Percentiles rank a stretch among this genome's conserved stretches.
These are phyloP conservation scores for Cotoneaster glaucophyllus DNA, from an alignment of 306 rosid species.

Conservation along the genomic window DNA sequence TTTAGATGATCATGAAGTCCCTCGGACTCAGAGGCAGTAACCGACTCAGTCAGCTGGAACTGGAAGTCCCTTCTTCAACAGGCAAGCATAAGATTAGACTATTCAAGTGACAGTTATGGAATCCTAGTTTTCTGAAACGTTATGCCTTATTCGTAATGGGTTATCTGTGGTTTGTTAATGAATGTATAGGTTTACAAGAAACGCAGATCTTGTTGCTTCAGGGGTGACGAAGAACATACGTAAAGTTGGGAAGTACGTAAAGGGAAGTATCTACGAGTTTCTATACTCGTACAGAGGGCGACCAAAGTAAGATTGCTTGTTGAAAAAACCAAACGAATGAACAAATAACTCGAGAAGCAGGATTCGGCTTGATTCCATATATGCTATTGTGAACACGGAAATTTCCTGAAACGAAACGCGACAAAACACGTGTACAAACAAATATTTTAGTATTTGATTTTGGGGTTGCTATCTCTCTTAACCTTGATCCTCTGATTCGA, in stretches of 20 bases:
- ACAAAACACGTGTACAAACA: too few relatives aligned
- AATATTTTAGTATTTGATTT: too few relatives aligned
- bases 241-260: constrained; percentile 8
- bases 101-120: background rate
- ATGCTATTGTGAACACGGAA: too few relatives aligned
- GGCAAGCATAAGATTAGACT: background rate
- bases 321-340: background rate
- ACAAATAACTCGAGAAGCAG: background rate
- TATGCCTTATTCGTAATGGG: background rate
- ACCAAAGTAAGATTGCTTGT: background rate
- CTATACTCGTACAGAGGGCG: background rate
- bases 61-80: background rate
- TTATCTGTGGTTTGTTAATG: background rate
- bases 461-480: too few relatives aligned
- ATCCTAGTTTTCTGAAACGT: background rate
- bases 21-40: background rate
- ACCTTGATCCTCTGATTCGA: too few relatives aligned
- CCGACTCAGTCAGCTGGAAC: background rate
- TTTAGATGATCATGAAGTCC: constrained; percentile 1
- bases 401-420: too few relatives aligned
- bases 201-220: constrained; percentile 13
- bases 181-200: constrained; percentile 8
- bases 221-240: constrained; percentile 11
- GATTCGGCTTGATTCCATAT: background rate
- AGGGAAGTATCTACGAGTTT: background rate